These are phyloP conservation scores for Moesziomyces sp. DNA, from an alignment of 1,284 basidiomycete genomes.

Conservation along the genomic window DNA sequence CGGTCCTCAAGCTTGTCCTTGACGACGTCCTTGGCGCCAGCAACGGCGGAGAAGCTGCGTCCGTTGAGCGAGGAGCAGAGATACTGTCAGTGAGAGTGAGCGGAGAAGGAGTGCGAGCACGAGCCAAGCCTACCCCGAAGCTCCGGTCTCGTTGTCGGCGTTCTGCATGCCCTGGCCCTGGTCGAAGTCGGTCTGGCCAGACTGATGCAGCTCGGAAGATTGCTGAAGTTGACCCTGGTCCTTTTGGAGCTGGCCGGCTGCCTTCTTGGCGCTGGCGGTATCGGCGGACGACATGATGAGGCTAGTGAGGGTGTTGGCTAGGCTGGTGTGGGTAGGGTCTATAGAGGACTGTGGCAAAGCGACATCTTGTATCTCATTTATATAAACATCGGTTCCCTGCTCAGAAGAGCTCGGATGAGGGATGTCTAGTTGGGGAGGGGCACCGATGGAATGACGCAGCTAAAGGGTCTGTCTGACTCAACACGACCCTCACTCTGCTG, in stretches of 20 bases:
- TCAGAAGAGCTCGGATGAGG: neutral
- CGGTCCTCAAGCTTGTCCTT: conserved; percentile 17
- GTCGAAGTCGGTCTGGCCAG: conserved; percentile 28
- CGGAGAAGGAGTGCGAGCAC: no score
- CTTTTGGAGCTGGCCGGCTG: conserved; percentile 39
- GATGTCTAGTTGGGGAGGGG: no score
- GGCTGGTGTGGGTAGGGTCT: no score
- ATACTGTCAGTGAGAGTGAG: neutral
- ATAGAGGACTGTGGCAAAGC: no score
- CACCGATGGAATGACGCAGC: neutral
- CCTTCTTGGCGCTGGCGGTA: conserved; percentile 38
- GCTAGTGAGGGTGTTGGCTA: neutral
- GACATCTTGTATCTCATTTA: no score
- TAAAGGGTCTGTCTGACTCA: neutral
- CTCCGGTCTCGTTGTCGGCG: conserved; percentile 27
- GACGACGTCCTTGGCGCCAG: conserved; percentile 39
- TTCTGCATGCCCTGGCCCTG: conserved; percentile 31
- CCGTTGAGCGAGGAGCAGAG: no score
- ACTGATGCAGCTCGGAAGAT: conserved; percentile 16
- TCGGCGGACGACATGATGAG: conserved; percentile 36
- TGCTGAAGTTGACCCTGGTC: conserved; percentile 19
- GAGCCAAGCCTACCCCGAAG: conserved; percentile 17
- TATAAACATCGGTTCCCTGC: no score
- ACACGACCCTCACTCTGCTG: neutral
- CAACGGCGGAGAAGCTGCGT: conserved; percentile 14